Base-by-base conservation (phyloP, 345 rosid species). In the Aquilaria malaccensis region DNA sequence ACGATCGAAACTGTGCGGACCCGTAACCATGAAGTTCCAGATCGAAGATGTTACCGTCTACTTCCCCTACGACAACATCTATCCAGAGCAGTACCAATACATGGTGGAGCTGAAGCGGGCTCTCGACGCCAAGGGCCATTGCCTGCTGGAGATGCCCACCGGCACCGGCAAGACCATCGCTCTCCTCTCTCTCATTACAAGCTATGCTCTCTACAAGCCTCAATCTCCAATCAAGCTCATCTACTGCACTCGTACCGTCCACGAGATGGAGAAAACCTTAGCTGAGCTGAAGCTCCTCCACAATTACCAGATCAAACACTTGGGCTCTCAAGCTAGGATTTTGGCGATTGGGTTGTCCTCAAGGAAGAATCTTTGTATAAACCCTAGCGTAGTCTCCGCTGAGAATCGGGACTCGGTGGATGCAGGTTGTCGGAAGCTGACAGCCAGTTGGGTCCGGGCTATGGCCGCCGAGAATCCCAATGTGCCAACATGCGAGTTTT, bases 91-190 rank as follows among this genome's bases (percentile, higher is more conserved):
- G 51, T 86, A 94, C 70, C 66, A 87, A 6, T 90, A 94, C 83
- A 88, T 94, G 99, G 67, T 94, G 61, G 99, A 94, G 72, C 84
- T 90, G 13, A 94, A 94, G 72, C 95, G 97, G 7, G 83, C 95
- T 56, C 81, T 94, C 33, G 99, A 94, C 33, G 97, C 99, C 49
- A 86, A 86, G 59, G 99, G 99, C 30, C 99, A 94, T 73, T 94
- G 99, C 74, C 97, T 94, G 60, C 85, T 94, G 14, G 99, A 94
- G 77, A 94, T 94, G 99, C 97, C 99, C 11, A 94, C 99, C 0
- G 99, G 99, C 55, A 94, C 97, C 10, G 99, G 96, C 3, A 94
- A 94, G 79, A 94, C 99, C 72, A 88, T 94, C 22, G 96, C 97
- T 7, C 83, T 94, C 37, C 91, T 94, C 63, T 94, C 97, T 10